phyloP scores from a whole-genome alignment of 2,329 filamentous ascomycete genomes.

The Fonsecaea monophora region DNA sequence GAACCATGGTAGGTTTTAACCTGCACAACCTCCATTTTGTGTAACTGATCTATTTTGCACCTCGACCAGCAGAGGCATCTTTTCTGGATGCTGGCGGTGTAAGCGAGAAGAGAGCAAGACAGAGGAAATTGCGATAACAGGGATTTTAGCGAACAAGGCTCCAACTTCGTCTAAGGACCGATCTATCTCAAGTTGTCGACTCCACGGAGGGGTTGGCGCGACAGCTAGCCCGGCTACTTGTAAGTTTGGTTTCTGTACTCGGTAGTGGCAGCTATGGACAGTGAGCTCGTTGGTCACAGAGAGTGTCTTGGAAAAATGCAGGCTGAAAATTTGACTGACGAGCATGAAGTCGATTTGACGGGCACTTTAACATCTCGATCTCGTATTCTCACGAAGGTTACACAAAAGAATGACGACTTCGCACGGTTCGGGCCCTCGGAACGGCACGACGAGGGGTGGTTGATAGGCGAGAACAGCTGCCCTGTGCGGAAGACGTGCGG shows the following conservation, averaged over 20 bases:
- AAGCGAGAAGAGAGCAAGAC: conserved; percentile 7
- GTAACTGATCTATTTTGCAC: background rate
- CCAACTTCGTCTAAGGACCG: background rate
- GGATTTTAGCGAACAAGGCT: background rate
- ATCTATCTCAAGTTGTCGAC: background rate
- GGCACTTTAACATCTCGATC: background rate
- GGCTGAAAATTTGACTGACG: background rate
- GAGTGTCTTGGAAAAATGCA: background rate
- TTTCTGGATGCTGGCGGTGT: background rate
- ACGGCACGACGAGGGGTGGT: background rate
- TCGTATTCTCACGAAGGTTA: background rate
- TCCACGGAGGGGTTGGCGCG: background rate
- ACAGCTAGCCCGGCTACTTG: background rate
- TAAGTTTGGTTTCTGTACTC: background rate
- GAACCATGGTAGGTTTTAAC: background rate
- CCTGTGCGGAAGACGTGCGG: background rate
- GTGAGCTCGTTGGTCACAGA: background rate
- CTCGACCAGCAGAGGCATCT: background rate
- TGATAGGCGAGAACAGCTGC: conserved; percentile 3
- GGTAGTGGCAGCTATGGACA: background rate
- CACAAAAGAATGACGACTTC: conserved; percentile 6
- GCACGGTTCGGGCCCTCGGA: conserved; percentile 4
- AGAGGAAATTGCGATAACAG: conserved; percentile 3
- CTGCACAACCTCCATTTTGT: background rate
- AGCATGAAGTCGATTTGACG: background rate